These are phyloP conservation scores for Choanephora cucurbitarum DNA, from an alignment of 371 early-diverging fungal genomes.

Conservation along the genomic window DNA sequence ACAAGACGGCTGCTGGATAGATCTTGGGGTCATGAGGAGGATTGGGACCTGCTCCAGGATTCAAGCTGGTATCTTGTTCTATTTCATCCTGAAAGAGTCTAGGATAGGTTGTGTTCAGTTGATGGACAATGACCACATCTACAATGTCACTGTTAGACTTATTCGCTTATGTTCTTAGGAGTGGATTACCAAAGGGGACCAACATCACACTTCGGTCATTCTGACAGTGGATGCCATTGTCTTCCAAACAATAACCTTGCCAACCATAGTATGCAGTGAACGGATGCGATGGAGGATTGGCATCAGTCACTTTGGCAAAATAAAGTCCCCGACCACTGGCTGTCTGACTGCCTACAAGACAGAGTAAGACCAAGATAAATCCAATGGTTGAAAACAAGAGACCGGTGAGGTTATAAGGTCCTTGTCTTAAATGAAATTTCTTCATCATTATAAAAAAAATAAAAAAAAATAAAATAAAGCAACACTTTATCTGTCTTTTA, in stretches of 20 bases:
- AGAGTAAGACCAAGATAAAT: slow-evolving; percentile 36
- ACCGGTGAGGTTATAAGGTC: slow-evolving; percentile 31
- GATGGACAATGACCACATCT: slow-evolving; percentile 33
- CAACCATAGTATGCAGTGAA: slow-evolving; percentile 37
- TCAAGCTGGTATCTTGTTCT: slow-evolving; percentile 28
- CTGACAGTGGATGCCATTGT: slow-evolving; percentile 17
- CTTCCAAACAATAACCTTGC: slow-evolving; percentile 44
- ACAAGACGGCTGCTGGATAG: slow-evolving; percentile 37
- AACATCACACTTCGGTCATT: slow-evolving; percentile 35
- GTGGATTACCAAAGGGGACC: slow-evolving; percentile 50
- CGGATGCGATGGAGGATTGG: slow-evolving; percentile 5
- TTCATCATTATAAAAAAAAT: slow-evolving; percentile 12
- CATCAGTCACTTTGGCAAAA: slow-evolving; percentile 38
- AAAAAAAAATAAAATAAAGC: neutral
- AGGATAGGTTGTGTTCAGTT: slow-evolving; percentile 40
- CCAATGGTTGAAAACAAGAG: slow-evolving; percentile 34
- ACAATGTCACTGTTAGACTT: no score
- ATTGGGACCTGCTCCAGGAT: slow-evolving; percentile 35
- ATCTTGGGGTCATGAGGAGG: slow-evolving; percentile 49
- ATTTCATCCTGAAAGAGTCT: slow-evolving; percentile 29
- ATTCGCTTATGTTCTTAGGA: neutral
- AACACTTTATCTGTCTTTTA: no score
- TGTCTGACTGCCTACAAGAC: slow-evolving; percentile 33
- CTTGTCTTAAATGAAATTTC: slow-evolving; percentile 14
- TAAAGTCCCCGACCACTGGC: slow-evolving; percentile 27